Evolutionary conservation across 306 rosid genomes (phyloP).

Genomic region (Canavalia gladiata): DNA sequence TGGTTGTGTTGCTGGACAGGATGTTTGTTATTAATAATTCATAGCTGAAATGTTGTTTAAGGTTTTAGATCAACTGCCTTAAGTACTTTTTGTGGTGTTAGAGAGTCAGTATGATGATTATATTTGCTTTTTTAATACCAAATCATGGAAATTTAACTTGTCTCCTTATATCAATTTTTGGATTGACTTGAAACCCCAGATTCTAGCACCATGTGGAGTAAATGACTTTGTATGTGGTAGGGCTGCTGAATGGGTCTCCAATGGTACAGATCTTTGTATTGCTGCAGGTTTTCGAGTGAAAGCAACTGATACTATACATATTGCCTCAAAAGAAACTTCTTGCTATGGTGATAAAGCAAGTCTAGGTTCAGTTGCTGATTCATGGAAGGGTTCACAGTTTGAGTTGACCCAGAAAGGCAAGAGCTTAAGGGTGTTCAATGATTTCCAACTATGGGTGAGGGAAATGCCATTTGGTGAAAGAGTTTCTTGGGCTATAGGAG

Average conservation of each 20-base stretch:
- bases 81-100: constrained; percentile 6
- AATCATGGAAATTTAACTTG: constrained; percentile 28
- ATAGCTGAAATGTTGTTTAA: constrained; percentile 23
- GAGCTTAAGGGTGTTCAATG: constrained; percentile 54
- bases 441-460: constrained; percentile 67
- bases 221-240: constrained; percentile 97
- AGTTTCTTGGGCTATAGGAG: constrained; percentile 96
- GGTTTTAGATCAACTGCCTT: constrained; percentile 27
- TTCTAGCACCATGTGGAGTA: constrained; percentile 95
- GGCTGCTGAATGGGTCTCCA: constrained; percentile 89
- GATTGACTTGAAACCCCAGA: constrained; percentile 63
- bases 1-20: constrained; percentile 1
- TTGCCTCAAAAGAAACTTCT: constrained; percentile 52
- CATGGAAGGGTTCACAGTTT: constrained; percentile 74
- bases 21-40: constrained; percentile 35
- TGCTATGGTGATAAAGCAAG: constrained; percentile 91
- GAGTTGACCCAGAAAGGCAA: constrained; percentile 53
- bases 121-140: constrained; percentile 23
- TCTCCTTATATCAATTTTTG: constrained; percentile 40
- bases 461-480: constrained; percentile 73
- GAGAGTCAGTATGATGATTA: background rate
- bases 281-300: constrained; percentile 89
- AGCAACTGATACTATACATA: constrained; percentile 48
- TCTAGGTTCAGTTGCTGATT: constrained; percentile 76
- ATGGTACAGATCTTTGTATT: constrained; percentile 91